Evolutionary conservation across 176 grass and related monocot species (phyloP).

Genomic region (Hordeum vulgare): DNA sequence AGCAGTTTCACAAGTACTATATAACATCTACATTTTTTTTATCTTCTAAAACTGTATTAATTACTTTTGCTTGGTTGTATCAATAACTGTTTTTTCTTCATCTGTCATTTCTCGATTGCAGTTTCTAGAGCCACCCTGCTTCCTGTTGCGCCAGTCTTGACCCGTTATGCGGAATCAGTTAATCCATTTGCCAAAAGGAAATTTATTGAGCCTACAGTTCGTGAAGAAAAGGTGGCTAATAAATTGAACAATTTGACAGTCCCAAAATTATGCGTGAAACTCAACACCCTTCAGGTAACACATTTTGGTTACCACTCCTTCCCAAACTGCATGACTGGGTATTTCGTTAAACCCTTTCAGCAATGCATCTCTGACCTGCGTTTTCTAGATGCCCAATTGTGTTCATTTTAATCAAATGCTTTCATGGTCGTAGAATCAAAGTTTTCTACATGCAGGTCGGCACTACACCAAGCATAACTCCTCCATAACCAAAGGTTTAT

Average conservation of each 20-base stretch:
- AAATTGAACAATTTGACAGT: constrained; percentile 54
- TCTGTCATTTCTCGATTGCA: constrained; percentile 26
- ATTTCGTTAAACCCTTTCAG: neutral
- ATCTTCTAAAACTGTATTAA: neutral
- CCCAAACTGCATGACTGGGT: neutral
- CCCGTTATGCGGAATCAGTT: constrained; percentile 63
- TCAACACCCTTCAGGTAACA: constrained; percentile 83
- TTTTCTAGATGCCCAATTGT: neutral
- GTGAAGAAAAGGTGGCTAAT: constrained; percentile 48
- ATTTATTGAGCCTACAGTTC: constrained; percentile 26
- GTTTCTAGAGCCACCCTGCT: constrained; percentile 57
- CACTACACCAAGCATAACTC: too few species aligned
- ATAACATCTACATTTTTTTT: neutral
- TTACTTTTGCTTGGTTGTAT: constrained; percentile 11
- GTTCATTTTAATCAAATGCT: neutral
- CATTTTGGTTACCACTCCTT: neutral
- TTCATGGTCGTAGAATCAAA: neutral
- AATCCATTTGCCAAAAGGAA: constrained; percentile 81
- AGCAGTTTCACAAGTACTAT: neutral
- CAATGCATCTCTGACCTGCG: neutral
- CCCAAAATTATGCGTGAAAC: constrained; percentile 79
- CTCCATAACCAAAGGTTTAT: neutral
- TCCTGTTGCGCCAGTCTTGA: constrained; percentile 63
- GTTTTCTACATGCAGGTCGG: too few species aligned
- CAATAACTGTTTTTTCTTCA: neutral